Conservation (phyloP, 108 stramenopile species). For the Aurantiochytrium sp. region DNA sequence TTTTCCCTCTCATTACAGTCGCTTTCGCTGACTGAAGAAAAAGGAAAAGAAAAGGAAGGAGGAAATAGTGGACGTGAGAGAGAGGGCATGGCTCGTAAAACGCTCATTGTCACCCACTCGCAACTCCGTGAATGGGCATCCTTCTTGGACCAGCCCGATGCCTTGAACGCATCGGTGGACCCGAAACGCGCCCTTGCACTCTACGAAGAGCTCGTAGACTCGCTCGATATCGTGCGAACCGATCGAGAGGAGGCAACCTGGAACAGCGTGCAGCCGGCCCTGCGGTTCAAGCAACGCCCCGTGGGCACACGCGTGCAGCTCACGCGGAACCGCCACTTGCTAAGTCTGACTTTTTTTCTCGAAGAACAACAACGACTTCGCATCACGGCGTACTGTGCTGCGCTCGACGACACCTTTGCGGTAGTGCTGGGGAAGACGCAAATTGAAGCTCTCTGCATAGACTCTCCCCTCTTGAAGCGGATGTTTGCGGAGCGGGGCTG, state of each 20-base stretch:
- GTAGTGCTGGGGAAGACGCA: neutral
- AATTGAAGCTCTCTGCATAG: neutral
- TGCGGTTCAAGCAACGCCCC: neutral
- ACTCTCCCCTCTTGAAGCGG: neutral
- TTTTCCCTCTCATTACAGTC: neutral
- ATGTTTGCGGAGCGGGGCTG: constrained; percentile 1
- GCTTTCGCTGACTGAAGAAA: too few relatives aligned
- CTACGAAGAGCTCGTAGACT: neutral
- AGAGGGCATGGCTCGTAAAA: neutral
- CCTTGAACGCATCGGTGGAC: neutral
- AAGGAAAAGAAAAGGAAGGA: too few relatives aligned
- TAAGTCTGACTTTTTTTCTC: neutral
- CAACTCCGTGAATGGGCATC: neutral
- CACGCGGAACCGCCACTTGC: neutral
- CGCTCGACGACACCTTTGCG: neutral
- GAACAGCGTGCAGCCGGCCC: neutral
- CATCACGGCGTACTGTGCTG: neutral
- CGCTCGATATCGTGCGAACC: neutral
- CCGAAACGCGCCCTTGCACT: neutral
- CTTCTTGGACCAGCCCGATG: constrained; percentile 3
- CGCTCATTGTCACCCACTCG: neutral
- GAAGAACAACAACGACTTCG: neutral
- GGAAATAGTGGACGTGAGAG: neutral
- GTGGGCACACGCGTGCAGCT: neutral
- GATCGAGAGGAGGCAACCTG: neutral